Evolutionary conservation across 805 yeast species (phyloP), one percentile per base, ranked within the genome.

Genomic region (Spathaspora hagerdaliae): DNA sequence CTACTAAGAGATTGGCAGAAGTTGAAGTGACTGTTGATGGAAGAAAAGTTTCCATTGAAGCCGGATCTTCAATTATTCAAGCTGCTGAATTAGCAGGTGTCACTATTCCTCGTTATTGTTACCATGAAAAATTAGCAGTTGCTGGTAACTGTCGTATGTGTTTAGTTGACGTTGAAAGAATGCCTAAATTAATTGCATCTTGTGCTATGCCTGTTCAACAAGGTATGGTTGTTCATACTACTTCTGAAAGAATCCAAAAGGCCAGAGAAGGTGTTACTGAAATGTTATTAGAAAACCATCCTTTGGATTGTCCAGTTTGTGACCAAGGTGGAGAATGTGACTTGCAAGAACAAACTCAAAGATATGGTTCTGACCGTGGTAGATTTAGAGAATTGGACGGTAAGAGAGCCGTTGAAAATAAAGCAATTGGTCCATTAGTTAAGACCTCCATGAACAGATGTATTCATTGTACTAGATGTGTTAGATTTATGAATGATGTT

Each of bases 311-410:
- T 70, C 96, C 96, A 24, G 85, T 87, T 45, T 87, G 96, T 68
- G 96, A 87, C 69, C 96, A 87, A 69, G 96, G 96, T 69, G 96
- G 96, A 53, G 96, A 87, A 67, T 87, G 96, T 74, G 96, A 87
- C 64, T 77, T 87, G 56, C 96, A 88, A 71, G 96, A 88, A 62
- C 96, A 87, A 73, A 75, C 88, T 14, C 71, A 83, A 61, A 78
- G 94, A 63, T 85, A 85, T 61, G 96, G 96, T 48, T 69, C 85
- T 43, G 96, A 87, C 68, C 79, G 96, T 52, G 95, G 96, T 54
- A 79, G 96, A 64, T 88, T 85, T 71, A 67, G 75, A 50, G 96
- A 87, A 66, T 78, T 87, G 45, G 74, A 79, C 46, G 96, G 96
- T 59, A 87, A 87, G 71, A 78, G 96, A 59, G 95, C 96, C 31